Evolutionary conservation across 2,329 filamentous ascomycete genomes (phyloP), one percentile per base, ranked within the genome.

Genomic region (Fusarium chaquense): DNA sequence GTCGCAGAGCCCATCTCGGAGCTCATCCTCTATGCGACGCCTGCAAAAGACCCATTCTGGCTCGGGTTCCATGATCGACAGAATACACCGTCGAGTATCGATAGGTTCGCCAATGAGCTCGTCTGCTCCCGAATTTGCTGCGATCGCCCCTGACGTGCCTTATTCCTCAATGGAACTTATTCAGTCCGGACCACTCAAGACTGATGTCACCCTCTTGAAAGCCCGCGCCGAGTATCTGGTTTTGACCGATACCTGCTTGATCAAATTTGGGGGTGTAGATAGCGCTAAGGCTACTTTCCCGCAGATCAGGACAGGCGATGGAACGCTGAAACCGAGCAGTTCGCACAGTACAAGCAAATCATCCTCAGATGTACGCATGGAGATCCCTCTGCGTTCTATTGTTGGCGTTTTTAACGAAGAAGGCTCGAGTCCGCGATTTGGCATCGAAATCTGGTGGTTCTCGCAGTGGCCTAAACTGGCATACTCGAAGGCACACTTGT

Each of bases 381-480:
- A 83, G 50, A 81, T 89, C 10, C 84, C 86, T 0, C 76, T 87
- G 10, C 80, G 83, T 18, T 82, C 81, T 38, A 80, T 88, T 26
- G 83, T 88, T 38, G 84, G 86, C 4, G 82, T 82, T 3, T 87
- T 87, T 66, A 82, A 81, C 32, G 83, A 85, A 32, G 85, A 87
- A 70, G 82, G 81, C 44, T 81, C 81, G 2, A 80, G 82, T 47
- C 81, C 84, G 15, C 81, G 83, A 9, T 86, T 85, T 45, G 84
- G 84, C 8, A 75, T 88, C 52, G 86, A 89, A 71, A 79, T 88
- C 3, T 88, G 86, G 85, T 88, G 86, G 86, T 83, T 81, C 60
- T 82, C 82, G 16, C 74, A 78, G 18, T 78, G 81, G 58, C 81
- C 82, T 4, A 78, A 80, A 15, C 77, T 85, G 41, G 78, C 81